These are phyloP conservation scores for Omphalotus guepiniiformis DNA, from an alignment of 768 basidiomycete species.

Conservation along the genomic window DNA sequence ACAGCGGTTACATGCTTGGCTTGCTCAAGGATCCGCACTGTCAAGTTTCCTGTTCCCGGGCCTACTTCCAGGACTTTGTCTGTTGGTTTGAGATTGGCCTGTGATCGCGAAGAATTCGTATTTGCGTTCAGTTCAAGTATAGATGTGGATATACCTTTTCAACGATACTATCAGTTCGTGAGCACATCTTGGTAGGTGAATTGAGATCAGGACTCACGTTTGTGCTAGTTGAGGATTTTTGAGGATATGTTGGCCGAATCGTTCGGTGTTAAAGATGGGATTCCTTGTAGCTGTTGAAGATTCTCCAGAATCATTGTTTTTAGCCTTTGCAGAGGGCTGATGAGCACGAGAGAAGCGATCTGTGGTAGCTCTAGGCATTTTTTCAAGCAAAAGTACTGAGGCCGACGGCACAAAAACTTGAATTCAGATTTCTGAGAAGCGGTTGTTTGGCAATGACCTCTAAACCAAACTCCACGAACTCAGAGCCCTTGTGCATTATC, in stretches of 20 bases:
- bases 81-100: conserved; percentile 91
- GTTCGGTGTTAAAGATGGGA: conserved; percentile 90
- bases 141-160: conserved; percentile 41
- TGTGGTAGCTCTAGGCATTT: conserved; percentile 79
- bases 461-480: background rate
- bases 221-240: conserved; percentile 92
- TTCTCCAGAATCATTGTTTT: too few species aligned
- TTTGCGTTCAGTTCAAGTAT: background rate
- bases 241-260: conserved; percentile 96
- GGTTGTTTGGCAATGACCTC: background rate
- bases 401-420: conserved; percentile 5
- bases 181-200: conserved; percentile 12
- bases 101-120: conserved; percentile 1
- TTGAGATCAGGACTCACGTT: conserved; percentile 49
- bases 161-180: conserved; percentile 42
- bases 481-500: background rate
- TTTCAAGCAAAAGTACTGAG: background rate
- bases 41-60: conserved; percentile 96
- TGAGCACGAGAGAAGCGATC: conserved; percentile 71
- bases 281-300: conserved; percentile 57
- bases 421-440: background rate
- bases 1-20: conserved; percentile 91
- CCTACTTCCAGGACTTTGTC: conserved; percentile 97
- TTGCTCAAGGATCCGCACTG: conserved; percentile 88
- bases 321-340: conserved; percentile 54